Evolutionary conservation across 345 rosid species (phyloP).

Genomic region (Kernera saxatilis): DNA sequence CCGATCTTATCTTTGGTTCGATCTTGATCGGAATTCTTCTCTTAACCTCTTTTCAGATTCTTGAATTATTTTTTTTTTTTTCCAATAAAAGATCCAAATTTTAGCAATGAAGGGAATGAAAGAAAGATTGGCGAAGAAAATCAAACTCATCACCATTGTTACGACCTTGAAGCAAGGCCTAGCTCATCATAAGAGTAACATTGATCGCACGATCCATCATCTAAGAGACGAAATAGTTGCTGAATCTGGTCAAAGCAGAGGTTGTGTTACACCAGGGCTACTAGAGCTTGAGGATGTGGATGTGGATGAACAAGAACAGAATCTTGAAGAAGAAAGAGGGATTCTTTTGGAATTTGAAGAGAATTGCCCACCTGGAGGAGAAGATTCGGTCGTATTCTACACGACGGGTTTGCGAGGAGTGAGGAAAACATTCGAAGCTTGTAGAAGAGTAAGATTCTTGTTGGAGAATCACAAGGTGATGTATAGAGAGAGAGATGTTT

Average conservation of each 20-base stretch:
- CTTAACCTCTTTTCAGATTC: slow-evolving; percentile 5
- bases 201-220: slow-evolving; percentile 29
- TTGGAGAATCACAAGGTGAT: slow-evolving; percentile 51
- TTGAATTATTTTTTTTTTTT: not conserved
- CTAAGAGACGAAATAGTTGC: slow-evolving; percentile 22
- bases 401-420: slow-evolving; percentile 73
- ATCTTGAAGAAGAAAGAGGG: slow-evolving; percentile 19
- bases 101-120: slow-evolving; percentile 54
- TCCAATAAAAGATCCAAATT: not conserved
- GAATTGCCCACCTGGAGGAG: slow-evolving; percentile 69
- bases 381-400: slow-evolving; percentile 61
- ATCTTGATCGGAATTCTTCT: slow-evolving; percentile 7
- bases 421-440: slow-evolving; percentile 79
- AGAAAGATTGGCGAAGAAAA: slow-evolving; percentile 59
- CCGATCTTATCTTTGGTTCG: slow-evolving; percentile 16
- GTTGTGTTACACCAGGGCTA: slow-evolving; percentile 17
- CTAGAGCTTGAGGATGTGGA: slow-evolving; percentile 23
- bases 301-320: slow-evolving; percentile 26
- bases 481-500: slow-evolving; percentile 69
- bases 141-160: slow-evolving; percentile 43
- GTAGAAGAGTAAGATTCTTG: slow-evolving; percentile 54
- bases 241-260: slow-evolving; percentile 15
- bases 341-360: slow-evolving; percentile 38
- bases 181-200: slow-evolving; percentile 31
- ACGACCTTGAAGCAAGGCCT: slow-evolving; percentile 41